Evolutionary conservation across 1,284 basidiomycete genomes (phyloP).

Genomic region (Tranzscheliella williamsii): DNA sequence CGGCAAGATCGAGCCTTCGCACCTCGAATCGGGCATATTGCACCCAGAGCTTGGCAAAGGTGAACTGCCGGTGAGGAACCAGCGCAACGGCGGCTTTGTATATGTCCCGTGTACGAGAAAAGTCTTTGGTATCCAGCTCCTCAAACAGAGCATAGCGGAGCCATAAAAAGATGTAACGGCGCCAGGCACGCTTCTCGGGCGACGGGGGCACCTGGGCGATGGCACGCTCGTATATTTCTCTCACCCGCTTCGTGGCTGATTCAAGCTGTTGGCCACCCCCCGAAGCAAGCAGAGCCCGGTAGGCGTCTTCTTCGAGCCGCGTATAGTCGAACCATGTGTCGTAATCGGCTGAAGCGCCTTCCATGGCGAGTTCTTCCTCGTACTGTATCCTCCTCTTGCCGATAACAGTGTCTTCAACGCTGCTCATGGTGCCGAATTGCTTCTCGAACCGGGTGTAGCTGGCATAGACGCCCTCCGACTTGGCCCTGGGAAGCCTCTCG

Average conservation of each 20-base stretch:
- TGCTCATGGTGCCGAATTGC: slow-evolving; percentile 85
- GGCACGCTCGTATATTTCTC: slow-evolving; percentile 93
- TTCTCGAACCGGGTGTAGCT: slow-evolving; percentile 97
- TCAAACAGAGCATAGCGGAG: slow-evolving; percentile 95
- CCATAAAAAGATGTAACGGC: slow-evolving; percentile 96
- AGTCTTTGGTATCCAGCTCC: slow-evolving; percentile 92
- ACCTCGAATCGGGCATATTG: slow-evolving; percentile 90
- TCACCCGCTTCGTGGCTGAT: slow-evolving; percentile 66
- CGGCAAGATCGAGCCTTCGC: slow-evolving; percentile 76
- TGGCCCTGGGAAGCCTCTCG: slow-evolving; percentile 83
- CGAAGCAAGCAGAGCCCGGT: slow-evolving; percentile 64
- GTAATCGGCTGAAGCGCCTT: slow-evolving; percentile 73
- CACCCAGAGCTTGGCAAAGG: slow-evolving; percentile 81
- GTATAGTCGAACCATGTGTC: slow-evolving; percentile 99
- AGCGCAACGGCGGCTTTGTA: slow-evolving; percentile 87
- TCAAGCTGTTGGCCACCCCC: slow-evolving; percentile 31
- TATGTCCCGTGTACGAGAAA: slow-evolving; percentile 80
- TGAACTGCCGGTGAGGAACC: slow-evolving; percentile 93
- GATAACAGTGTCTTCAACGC: slow-evolving; percentile 89
- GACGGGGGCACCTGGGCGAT: slow-evolving; percentile 90
- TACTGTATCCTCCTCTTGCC: slow-evolving; percentile 97
- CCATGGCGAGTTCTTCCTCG: slow-evolving; percentile 62
- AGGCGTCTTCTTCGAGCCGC: slow-evolving; percentile 86
- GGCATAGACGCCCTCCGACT: slow-evolving; percentile 80
- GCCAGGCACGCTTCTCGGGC: slow-evolving; percentile 75